Evolutionary conservation across 805 yeast species (phyloP).

Genomic region (Dipodascopsis uninucleata): DNA sequence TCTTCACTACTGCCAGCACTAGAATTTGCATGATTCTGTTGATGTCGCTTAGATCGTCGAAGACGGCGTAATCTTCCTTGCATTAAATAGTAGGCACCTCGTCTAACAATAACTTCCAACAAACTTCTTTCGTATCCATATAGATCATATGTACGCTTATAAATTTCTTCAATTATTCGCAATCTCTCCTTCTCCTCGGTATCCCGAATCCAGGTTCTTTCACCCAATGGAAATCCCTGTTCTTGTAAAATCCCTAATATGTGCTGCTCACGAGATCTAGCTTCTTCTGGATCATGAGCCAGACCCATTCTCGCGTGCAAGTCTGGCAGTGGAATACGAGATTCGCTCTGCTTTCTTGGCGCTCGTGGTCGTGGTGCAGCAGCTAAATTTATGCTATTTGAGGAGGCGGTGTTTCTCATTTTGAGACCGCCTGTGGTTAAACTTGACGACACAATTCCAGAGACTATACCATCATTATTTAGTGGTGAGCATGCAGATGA

Average conservation of each 20-base stretch:
- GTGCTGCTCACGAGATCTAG: slow-evolving; percentile 38
- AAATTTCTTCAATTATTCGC: slow-evolving; percentile 47
- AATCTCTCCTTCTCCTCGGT: slow-evolving; percentile 54
- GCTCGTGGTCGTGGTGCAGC: slow-evolving; percentile 18
- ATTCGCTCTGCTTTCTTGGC: slow-evolving; percentile 35
- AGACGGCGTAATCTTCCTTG: slow-evolving; percentile 71
- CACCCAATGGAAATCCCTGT: slow-evolving; percentile 69
- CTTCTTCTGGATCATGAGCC: slow-evolving; percentile 37
- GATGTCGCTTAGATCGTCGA: slow-evolving; percentile 35
- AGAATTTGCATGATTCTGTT: slow-evolving; percentile 1
- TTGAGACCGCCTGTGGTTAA: too few species aligned
- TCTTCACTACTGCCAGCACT: too few species aligned
- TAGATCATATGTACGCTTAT: slow-evolving; percentile 44
- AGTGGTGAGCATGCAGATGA: slow-evolving; percentile 1
- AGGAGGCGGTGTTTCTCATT: not conserved
- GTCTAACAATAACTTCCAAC: slow-evolving; percentile 68
- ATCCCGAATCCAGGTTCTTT: slow-evolving; percentile 81
- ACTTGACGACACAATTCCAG: too few species aligned
- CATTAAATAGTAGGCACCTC: slow-evolving; percentile 79
- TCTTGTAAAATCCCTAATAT: slow-evolving; percentile 41
- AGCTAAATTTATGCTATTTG: not conserved
- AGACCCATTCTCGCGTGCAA: slow-evolving; percentile 41
- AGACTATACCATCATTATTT: too few species aligned
- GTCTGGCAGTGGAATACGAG: slow-evolving; percentile 39
- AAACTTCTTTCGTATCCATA: slow-evolving; percentile 53